A percentile compares a stretch with the other conserved stretches of the same genome.
Evolutionary conservation across 495 filamentous ascomycete species (phyloP).

Genomic region (Poronia punctata): DNA sequence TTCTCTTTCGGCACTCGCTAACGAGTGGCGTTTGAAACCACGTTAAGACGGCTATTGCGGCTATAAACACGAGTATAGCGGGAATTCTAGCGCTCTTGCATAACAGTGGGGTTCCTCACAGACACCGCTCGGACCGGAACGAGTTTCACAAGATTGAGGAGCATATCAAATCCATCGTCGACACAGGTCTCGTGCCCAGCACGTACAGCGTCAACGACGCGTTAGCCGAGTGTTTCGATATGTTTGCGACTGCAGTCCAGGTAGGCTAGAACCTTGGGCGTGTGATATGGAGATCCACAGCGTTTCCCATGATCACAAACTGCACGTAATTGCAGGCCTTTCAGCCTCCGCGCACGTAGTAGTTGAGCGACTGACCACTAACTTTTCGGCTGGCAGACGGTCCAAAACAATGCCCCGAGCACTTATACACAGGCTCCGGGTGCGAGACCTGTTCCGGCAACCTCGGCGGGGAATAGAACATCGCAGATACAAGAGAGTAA

Average conservation of each 20-base stretch:
- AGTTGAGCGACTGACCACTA: neutral
- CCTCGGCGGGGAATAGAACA: neutral
- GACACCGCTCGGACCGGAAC: slow-evolving; percentile 37
- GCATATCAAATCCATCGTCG: slow-evolving; percentile 38
- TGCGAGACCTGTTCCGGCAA: neutral
- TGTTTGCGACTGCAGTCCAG: slow-evolving; percentile 30
- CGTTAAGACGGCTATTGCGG: slow-evolving; percentile 35
- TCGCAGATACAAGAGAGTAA: neutral
- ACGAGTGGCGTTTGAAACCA: too few species aligned
- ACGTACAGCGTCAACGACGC: slow-evolving; percentile 32
- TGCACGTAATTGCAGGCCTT: neutral
- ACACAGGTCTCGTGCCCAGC: slow-evolving; percentile 35
- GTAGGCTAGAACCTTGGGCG: too few species aligned
- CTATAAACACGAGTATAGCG: slow-evolving; percentile 41
- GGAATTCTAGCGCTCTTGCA: slow-evolving; percentile 43
- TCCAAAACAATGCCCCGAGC: slow-evolving; percentile 38
- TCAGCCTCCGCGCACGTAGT: slow-evolving; percentile 2
- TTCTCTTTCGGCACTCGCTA: too few species aligned
- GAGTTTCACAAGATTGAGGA: slow-evolving; percentile 42
- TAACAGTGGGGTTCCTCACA: slow-evolving; percentile 45
- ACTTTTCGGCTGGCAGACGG: slow-evolving; percentile 15
- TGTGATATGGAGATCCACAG: too few species aligned
- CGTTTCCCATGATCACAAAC: too few species aligned
- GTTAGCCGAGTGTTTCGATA: slow-evolving; percentile 31
- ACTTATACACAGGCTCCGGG: slow-evolving; percentile 20